Evolutionary conservation across 2,329 filamentous ascomycete genomes (phyloP), one percentile per base, ranked within the genome.

Genomic region (Cladorrhinum sp.): DNA sequence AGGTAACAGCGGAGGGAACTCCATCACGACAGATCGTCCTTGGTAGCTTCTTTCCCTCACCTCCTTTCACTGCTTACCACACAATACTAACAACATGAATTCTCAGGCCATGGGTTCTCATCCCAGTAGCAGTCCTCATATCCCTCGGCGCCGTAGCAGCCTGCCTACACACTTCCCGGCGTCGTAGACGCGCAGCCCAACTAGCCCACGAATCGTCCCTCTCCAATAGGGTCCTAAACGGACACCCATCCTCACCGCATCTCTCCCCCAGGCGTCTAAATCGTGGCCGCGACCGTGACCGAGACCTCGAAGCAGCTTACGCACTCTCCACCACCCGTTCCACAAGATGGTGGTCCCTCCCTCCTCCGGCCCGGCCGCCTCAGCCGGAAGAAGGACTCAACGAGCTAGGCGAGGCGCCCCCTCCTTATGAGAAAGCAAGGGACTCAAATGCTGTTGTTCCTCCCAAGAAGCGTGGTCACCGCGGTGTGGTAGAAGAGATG

Each of bases 361-460:
- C n/a, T 30, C 20, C 42, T 52, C 18, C 24, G 14, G 46, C 8
- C 24, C 24, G 21, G 12, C 49, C 21, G 12, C 49, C 21, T 28
- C 26, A 28, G 26, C 33, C 30, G 12, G 76, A 80, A 51, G 86
- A 89, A 64, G 86, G 86, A 0, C 72, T 88, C 59, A 81, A 89
- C 69, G 86, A 88, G 73, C 72, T 80, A 49, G 86, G 86, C 26
- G 85, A 88, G 70, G 84, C 86, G 9, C 86, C 86, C 55, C 86
- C 86, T 53, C 84, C 86, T 0, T 89, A 89, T 70, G 76, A 75
- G 48, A 60, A 59, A 16, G 33, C 26, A 28, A 28, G 36, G 12
- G n/a, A 42, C 36, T 42, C 10, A 21, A 46, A 46, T 4, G n/a
- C 42, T 28, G 26, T 9, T 28, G 26, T 9, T 46, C 42, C n/a